These are phyloP conservation scores for Alnus glutinosa DNA, from an alignment of 306 rosid species.

Conservation along the genomic window DNA sequence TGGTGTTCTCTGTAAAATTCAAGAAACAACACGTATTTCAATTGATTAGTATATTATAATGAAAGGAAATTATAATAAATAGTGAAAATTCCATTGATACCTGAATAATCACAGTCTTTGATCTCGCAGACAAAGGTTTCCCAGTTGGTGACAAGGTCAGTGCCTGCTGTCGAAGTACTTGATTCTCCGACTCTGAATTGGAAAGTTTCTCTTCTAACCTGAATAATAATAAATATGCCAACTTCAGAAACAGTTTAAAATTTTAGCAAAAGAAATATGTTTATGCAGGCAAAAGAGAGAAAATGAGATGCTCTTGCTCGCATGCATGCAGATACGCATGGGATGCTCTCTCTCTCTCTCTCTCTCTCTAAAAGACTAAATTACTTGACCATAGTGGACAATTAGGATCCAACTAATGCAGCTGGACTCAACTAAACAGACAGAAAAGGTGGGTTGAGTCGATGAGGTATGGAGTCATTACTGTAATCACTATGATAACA, in stretches of 20 bases:
- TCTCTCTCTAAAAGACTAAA: not conserved
- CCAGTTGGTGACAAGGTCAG: constrained; percentile 91
- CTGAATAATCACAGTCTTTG: constrained; percentile 86
- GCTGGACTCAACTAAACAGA: not conserved
- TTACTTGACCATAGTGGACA: constrained; percentile 8
- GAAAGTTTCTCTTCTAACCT: constrained; percentile 97
- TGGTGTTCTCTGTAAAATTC: constrained; percentile 80
- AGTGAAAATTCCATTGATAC: constrained; percentile 42
- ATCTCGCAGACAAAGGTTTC: constrained; percentile 71
- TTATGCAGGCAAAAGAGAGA: constrained; percentile 4
- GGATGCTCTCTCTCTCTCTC: not conserved
- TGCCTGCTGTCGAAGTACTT: constrained; percentile 99
- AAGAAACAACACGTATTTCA: constrained; percentile 34
- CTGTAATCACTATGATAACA: not conserved
- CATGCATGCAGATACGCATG: constrained; percentile 17
- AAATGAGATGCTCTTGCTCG: not conserved
- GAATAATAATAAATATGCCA: constrained; percentile 30
- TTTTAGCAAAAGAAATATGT: constrained; percentile 6
- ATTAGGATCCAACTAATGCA: not conserved
- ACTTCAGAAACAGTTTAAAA: constrained; percentile 14
- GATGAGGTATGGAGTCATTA: not conserved
- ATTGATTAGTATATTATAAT: constrained; percentile 15
- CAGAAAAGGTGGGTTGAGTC: constrained; percentile 4
- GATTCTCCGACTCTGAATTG: constrained; percentile 96
- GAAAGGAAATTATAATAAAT: constrained; percentile 15